A percentile compares a stretch with the other conserved stretches of the same genome.
Evolutionary conservation across 2,329 filamentous ascomycete species (phyloP).

Genomic region (Colletotrichum melonis): DNA sequence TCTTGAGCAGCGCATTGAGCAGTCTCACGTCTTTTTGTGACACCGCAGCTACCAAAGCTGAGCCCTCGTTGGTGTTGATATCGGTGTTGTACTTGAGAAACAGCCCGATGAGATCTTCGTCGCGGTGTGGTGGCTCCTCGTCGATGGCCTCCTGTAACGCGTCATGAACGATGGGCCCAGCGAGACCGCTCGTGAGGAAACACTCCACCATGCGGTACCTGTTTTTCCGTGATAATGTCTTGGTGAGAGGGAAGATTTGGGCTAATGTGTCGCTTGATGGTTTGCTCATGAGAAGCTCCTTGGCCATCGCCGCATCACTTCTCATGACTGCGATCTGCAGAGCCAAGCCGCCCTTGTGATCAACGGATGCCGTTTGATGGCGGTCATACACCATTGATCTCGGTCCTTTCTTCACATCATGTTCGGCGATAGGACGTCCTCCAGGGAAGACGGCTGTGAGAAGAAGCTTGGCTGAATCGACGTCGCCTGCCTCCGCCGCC

Average conservation of each 20-base stretch:
- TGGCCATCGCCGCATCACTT: conserved; percentile 56
- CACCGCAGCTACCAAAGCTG: conserved; percentile 61
- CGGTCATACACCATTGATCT: conserved; percentile 49
- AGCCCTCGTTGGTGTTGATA: conserved; percentile 64
- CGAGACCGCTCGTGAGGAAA: conserved; percentile 61
- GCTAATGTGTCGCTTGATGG: conserved; percentile 60
- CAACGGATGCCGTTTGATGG: conserved; percentile 63
- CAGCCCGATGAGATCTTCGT: conserved; percentile 63
- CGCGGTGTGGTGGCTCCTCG: conserved; percentile 58
- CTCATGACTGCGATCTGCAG: conserved; percentile 60
- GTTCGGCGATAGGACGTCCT: conserved; percentile 38
- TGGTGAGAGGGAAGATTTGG: conserved; percentile 60
- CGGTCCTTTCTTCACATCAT: conserved; percentile 35
- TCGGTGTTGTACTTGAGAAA: conserved; percentile 64
- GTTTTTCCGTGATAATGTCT: conserved; percentile 52
- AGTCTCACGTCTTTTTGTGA: conserved; percentile 59
- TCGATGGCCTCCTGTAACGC: conserved; percentile 65
- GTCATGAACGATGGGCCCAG: conserved; percentile 57
- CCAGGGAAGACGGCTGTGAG: conserved; percentile 60
- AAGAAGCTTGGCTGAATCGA: conserved; percentile 59
- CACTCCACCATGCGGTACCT: conserved; percentile 61
- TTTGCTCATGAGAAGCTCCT: conserved; percentile 57
- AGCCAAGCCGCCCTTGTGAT: conserved; percentile 63
- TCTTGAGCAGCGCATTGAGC: conserved; percentile 56
- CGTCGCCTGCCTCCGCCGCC: conserved; percentile 60